Conservation (phyloP, 495 filamentous ascomycete genomes). For the Acidomyces sp. region DNA sequence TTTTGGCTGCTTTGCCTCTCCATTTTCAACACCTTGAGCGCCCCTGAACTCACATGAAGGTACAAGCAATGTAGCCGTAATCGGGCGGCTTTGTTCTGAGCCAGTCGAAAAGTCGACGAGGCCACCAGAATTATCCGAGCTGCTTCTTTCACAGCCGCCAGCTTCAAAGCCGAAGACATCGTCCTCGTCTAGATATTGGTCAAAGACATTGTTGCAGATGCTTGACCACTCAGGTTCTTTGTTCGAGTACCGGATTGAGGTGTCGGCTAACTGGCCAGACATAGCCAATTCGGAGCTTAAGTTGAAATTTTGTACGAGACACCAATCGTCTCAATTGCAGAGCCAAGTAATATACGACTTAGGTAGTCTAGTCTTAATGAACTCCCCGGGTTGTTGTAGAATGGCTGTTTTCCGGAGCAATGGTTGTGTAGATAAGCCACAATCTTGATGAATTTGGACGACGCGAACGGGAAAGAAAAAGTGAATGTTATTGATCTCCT, state of each 20-base stretch:
- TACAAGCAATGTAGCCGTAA: conserved; percentile 20
- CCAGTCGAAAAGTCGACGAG: conserved; percentile 26
- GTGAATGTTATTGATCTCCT: no score
- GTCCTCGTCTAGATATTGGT: conserved; percentile 28
- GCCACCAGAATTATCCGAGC: conserved; percentile 21
- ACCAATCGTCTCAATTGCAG: no score
- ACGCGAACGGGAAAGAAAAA: no score
- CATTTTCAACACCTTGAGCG: conserved; percentile 12
- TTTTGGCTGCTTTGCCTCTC: conserved; percentile 19
- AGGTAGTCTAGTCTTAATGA: not conserved
- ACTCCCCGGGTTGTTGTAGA: no score
- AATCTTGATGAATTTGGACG: no score
- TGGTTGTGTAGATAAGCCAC: no score
- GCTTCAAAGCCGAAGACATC: conserved; percentile 26
- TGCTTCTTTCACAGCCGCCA: conserved; percentile 19
- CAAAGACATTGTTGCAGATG: conserved; percentile 30
- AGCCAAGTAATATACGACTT: no score
- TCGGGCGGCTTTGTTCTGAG: conserved; percentile 25
- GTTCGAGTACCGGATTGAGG: conserved; percentile 26
- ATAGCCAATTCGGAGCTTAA: conserved; percentile 6
- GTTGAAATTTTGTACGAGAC: no score
- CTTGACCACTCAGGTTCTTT: conserved; percentile 29
- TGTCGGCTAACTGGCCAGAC: conserved; percentile 3
- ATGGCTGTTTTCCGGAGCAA: no score
- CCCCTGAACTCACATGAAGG: conserved; percentile 11